phyloP scores from a whole-genome alignment of 305 asterid species.

The Rubia balearica region DNA sequence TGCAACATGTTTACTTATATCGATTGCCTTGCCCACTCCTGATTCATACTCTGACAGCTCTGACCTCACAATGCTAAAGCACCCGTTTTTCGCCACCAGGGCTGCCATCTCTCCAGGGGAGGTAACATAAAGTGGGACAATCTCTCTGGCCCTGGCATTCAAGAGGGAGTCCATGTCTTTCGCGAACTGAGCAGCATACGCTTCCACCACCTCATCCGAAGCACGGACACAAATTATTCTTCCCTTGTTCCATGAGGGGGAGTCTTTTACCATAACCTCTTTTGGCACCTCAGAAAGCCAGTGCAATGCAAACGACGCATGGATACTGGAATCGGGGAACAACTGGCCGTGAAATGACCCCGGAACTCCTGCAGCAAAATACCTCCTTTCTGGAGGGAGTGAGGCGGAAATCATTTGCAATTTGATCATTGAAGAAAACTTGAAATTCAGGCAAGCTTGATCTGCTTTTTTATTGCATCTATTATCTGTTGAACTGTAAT shows the following conservation, averaged over 20 bases:
- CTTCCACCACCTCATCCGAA: conserved; percentile 5
- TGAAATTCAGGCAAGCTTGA: no score
- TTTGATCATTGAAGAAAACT: no score
- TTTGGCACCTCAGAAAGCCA: conserved; percentile 19
- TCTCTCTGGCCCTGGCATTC: conserved; percentile 14
- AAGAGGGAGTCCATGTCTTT: conserved; percentile 11
- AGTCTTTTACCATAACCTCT: conserved; percentile 6
- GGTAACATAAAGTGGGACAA: conserved; percentile 3
- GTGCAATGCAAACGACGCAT: conserved; percentile 12
- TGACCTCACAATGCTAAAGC: conserved; percentile 6
- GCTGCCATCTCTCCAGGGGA: neutral
- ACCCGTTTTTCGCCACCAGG: conserved; percentile 4
- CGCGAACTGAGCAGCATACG: conserved; percentile 12
- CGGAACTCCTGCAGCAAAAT: conserved; percentile 18
- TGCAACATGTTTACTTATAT: neutral
- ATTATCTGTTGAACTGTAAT: no score
- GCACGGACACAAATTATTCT: conserved; percentile 2
- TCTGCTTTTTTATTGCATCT: no score
- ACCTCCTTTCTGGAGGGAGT: conserved; percentile 4
- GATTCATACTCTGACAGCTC: neutral
- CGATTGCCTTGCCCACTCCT: neutral
- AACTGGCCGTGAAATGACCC: conserved; percentile 15
- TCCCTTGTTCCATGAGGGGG: conserved; percentile 18
- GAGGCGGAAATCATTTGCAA: conserved; percentile 13
- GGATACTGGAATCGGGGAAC: conserved; percentile 10